Evolutionary conservation across 768 basidiomycete species (phyloP).

Genomic region (Gymnopilus dilepis): DNA sequence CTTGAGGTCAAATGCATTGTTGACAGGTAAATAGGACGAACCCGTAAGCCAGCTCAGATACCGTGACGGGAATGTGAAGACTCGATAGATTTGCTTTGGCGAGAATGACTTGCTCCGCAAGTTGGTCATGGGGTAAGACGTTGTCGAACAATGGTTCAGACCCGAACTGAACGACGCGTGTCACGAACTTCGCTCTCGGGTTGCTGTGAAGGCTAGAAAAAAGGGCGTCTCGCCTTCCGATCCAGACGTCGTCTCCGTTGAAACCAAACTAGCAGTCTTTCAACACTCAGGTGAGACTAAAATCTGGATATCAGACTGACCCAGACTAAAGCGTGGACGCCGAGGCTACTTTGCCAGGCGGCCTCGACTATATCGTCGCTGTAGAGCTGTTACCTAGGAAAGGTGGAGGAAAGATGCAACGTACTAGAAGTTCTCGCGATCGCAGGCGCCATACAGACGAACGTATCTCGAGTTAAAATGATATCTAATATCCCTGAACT

Average conservation of each 20-base stretch:
- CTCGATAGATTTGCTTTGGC: slow-evolving; percentile 55
- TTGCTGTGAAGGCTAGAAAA: slow-evolving; percentile 60
- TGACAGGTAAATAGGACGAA: slow-evolving; percentile 42
- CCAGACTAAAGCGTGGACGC: slow-evolving; percentile 79
- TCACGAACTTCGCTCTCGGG: slow-evolving; percentile 66
- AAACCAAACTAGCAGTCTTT: slow-evolving; percentile 50
- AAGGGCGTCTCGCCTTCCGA: slow-evolving; percentile 56
- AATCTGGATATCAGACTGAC: slow-evolving; percentile 39
- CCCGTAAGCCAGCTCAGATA: slow-evolving; percentile 68
- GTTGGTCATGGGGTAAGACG: slow-evolving; percentile 51
- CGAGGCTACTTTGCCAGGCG: slow-evolving; percentile 68
- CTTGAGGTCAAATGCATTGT: neutral
- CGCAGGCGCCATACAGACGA: slow-evolving; percentile 56
- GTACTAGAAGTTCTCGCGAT: slow-evolving; percentile 52
- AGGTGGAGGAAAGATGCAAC: slow-evolving; percentile 17
- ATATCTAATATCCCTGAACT: slow-evolving; percentile 64
- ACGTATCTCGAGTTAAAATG: slow-evolving; percentile 71
- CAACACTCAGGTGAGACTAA: neutral
- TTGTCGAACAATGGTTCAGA: slow-evolving; percentile 73
- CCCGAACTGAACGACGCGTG: slow-evolving; percentile 71
- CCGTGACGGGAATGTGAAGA: slow-evolving; percentile 69
- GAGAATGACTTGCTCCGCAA: slow-evolving; percentile 55
- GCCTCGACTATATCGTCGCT: slow-evolving; percentile 68
- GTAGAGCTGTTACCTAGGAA: neutral
- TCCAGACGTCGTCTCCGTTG: slow-evolving; percentile 54